Conservation (phyloP, 352 stramenopile species). For the Nothophytophthora sp. region DNA sequence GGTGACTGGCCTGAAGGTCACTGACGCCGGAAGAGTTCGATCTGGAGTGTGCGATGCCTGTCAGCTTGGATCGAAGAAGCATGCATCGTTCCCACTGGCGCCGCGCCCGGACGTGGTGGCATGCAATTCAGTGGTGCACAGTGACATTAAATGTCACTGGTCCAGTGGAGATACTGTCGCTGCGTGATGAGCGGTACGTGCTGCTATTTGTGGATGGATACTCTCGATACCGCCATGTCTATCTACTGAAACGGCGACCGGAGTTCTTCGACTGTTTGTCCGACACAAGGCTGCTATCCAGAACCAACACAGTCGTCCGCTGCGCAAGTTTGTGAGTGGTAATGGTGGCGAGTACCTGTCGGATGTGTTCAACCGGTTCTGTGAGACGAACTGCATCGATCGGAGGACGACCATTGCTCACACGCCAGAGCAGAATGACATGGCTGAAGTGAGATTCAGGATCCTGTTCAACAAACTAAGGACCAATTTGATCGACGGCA, state of each 20-base stretch:
- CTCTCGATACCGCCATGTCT: background rate
- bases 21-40: background rate
- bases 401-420: background rate
- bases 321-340: conserved; percentile 7
- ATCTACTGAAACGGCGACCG: background rate
- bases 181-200: conserved; percentile 4
- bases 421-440: conserved; percentile 7
- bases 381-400: too few species aligned
- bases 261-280: conserved; percentile 7
- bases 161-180: background rate
- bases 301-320: background rate
- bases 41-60: conserved; percentile 1
- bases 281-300: background rate
- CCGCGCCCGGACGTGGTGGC: background rate
- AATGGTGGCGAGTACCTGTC: conserved; percentile 3
- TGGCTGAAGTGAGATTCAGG: too few species aligned
- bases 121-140: conserved; percentile 4
- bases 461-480: conserved; percentile 2
- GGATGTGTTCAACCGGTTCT: background rate
- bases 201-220: conserved; percentile 3
- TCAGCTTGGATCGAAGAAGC: conserved; percentile 3
- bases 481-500: background rate
- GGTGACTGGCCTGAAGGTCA: background rate
- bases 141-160: conserved; percentile 4
- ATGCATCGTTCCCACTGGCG: background rate